phyloP scores from a whole-genome alignment of 1,284 basidiomycete genomes.

The Ustilago sp. region DNA sequence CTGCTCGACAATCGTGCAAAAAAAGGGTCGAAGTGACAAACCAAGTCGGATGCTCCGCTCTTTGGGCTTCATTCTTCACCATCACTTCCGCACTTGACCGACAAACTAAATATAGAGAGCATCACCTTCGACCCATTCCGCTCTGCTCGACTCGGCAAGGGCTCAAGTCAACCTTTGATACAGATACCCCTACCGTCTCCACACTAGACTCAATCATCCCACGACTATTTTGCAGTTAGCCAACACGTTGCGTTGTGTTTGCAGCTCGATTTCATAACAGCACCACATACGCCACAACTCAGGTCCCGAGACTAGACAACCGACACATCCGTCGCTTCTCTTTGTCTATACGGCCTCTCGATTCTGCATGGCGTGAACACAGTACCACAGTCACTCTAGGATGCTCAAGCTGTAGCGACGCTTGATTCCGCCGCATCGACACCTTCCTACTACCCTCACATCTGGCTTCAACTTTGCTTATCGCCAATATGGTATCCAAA shows the following conservation, averaged over 20 bases:
- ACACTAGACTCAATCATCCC: background rate
- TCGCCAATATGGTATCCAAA: slow-evolving; percentile 15
- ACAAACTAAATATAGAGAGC: too few species aligned
- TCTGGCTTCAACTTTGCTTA: background rate
- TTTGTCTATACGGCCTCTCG: slow-evolving; percentile 16
- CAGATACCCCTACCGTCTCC: background rate
- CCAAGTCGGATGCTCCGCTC: too few species aligned
- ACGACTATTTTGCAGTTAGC: background rate
- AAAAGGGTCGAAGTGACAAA: too few species aligned
- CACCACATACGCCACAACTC: slow-evolving; percentile 5
- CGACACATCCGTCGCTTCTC: slow-evolving; percentile 4
- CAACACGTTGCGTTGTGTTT: slow-evolving; percentile 1
- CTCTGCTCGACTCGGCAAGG: background rate
- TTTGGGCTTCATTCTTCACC: too few species aligned
- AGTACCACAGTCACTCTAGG: slow-evolving; percentile 4
- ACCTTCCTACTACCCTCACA: background rate
- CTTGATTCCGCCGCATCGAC: slow-evolving; percentile 19
- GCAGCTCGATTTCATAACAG: slow-evolving; percentile 28
- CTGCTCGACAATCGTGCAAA: too few species aligned
- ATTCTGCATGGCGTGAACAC: slow-evolving; percentile 7
- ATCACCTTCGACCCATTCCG: too few species aligned
- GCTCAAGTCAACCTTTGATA: background rate
- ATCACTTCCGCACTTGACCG: too few species aligned
- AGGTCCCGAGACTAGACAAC: slow-evolving; percentile 10
- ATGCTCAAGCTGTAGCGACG: slow-evolving; percentile 29